Evolutionary conservation across 2,329 filamentous ascomycete genomes (phyloP), one percentile per base, ranked within the genome.

Genomic region (Aspergillus ibericus): DNA sequence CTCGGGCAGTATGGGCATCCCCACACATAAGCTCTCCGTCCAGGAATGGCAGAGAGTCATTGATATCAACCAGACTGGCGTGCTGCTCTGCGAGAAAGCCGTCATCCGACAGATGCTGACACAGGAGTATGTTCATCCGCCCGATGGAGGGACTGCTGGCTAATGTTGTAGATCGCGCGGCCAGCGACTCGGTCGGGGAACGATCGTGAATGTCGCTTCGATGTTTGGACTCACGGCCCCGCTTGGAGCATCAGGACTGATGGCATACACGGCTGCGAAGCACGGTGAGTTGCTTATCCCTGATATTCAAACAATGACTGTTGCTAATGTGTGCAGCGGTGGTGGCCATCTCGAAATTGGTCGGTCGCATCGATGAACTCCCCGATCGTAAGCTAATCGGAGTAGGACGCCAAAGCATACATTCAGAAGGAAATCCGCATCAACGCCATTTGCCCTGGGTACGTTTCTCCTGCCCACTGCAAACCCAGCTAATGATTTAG

Each of bases 391-490:
- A 20, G 38, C 54, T 67, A 42, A 66, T 29, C 51, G 13, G 10
- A 12, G 35, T 27, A 70, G 66, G 68, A 70, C 29, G 83, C 80
- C 6, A 78, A 80, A 59, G 73, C 76, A 0, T 86, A 86, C 67
- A 82, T 79, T 0, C 66, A 73, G 2, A 64, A 77, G 29, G 79
- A 78, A 12, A 85, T 87, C 56, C 80, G 83, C 32, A 82, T 87
- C 70, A 87, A 87, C 66, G 83, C 82, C 2, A 80, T 87, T 5
- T 86, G 84, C 59, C 84, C 84, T 0, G 82, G 79, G 66, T 76
- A 63, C 15, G 66, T 59, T 12, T 20, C 7, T 27, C 35, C 7
- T 27, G 8, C n/a, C 4, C 18, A 52, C 22, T 5, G 20, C 6
- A 36, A 4, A 13, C 32, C 40, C 18, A 52, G n/a, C 32, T 51